Conservation (phyloP, 2,329 filamentous ascomycete genomes). For the Stagonosporopsis vannaccii region DNA sequence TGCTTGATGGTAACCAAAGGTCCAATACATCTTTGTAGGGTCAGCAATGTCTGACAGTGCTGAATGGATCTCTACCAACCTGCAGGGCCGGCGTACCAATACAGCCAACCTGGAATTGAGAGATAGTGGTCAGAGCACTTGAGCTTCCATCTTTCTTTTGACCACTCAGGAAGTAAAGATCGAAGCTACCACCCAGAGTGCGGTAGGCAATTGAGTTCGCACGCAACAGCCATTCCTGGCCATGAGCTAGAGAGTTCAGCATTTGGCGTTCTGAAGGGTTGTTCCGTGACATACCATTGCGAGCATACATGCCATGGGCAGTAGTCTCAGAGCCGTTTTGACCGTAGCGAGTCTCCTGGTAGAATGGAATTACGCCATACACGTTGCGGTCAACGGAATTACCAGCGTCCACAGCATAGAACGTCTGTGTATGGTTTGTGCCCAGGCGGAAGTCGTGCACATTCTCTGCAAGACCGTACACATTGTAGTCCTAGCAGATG, state of each 20-base stretch:
- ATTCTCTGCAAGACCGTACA: conserved; percentile 80
- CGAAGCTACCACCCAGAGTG: conserved; percentile 74
- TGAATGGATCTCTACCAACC: conserved; percentile 57
- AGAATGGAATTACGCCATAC: conserved; percentile 24
- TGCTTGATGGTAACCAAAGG: conserved; percentile 81
- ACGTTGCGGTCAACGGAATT: conserved; percentile 22
- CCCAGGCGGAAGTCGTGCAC: conserved; percentile 71
- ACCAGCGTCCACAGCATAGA: conserved; percentile 70
- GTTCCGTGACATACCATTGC: conserved; percentile 16
- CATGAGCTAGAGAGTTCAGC: conserved; percentile 61
- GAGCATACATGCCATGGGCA: conserved; percentile 25
- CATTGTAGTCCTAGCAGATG: conserved; percentile 63
- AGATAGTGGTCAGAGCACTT: conserved; percentile 44
- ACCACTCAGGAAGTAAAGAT: conserved; percentile 78
- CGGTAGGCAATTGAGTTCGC: conserved; percentile 72
- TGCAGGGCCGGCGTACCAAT: conserved; percentile 77
- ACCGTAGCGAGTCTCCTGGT: conserved; percentile 22
- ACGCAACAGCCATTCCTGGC: conserved; percentile 73
- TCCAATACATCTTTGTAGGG: conserved; percentile 55
- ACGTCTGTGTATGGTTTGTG: conserved; percentile 70
- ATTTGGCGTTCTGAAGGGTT: background rate
- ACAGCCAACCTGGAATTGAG: conserved; percentile 69
- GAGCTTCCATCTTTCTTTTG: conserved; percentile 72
- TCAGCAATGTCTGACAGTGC: background rate
- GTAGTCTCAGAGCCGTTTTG: conserved; percentile 7